These are phyloP conservation scores for Afroboletus lepidellus DNA, from an alignment of 1,284 basidiomycete species.

Conservation along the genomic window DNA sequence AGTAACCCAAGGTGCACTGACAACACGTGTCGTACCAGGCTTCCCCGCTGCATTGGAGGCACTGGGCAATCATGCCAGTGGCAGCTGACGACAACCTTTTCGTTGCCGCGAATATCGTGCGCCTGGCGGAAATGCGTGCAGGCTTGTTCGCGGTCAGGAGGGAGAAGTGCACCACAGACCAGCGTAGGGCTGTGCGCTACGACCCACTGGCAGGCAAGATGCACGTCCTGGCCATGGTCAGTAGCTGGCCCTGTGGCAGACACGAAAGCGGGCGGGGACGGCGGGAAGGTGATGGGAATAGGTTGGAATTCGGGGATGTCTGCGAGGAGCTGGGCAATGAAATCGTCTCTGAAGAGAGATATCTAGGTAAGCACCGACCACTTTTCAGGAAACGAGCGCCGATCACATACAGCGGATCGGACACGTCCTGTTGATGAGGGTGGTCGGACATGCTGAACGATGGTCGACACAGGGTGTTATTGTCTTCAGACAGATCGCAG, in stretches of 20 bases:
- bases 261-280: neutral
- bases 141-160: conserved; percentile 4
- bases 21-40: conserved; percentile 18
- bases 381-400: neutral
- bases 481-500: no score
- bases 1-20: conserved; percentile 17
- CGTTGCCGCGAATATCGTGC: conserved; percentile 19
- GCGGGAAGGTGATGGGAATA: neutral
- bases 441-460: conserved; percentile 7
- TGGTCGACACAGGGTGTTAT: no score
- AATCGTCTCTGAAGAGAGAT: conserved; percentile 10
- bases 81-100: conserved; percentile 13
- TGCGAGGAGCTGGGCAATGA: conserved; percentile 15
- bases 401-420: conserved; percentile 15
- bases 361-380: neutral
- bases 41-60: conserved; percentile 20
- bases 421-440: neutral
- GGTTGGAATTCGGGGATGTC: conserved; percentile 8
- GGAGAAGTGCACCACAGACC: conserved; percentile 8
- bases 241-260: neutral
- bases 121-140: conserved; percentile 13
- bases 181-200: neutral
- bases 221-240: neutral
- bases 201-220: conserved; percentile 14
- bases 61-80: conserved; percentile 11